Percentiles rank a stretch among this genome's conserved stretches.
Evolutionary conservation across 139 green algal genomes (phyloP).

Genomic region (Coelastrella sp.): DNA sequence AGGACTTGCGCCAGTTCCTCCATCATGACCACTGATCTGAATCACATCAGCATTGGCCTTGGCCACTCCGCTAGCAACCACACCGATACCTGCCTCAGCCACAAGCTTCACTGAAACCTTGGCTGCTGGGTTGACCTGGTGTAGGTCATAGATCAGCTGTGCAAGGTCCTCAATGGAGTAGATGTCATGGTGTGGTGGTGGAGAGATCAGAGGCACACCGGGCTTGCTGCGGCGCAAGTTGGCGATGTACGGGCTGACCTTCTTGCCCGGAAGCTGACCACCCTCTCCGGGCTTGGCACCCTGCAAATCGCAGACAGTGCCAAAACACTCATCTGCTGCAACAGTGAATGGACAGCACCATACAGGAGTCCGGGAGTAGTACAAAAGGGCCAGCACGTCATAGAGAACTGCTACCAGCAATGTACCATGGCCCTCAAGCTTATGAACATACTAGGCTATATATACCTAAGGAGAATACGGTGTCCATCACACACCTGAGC

Average conservation of each 20-base stretch:
- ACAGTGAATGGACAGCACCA: not conserved
- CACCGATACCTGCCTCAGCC: constrained; percentile 97
- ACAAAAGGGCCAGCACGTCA: too few species aligned
- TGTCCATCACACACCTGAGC: constrained; percentile 74
- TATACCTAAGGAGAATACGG: too few species aligned
- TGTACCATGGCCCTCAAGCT: too few species aligned
- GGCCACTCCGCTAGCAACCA: constrained; percentile 95
- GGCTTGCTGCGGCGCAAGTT: constrained; percentile 95
- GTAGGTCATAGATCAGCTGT: constrained; percentile 99
- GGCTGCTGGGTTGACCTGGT: constrained; percentile 83
- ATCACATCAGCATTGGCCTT: constrained; percentile 99
- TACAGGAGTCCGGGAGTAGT: too few species aligned
- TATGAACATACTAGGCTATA: too few species aligned
- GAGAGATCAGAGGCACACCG: constrained; percentile 97
- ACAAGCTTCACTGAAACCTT: constrained; percentile 98
- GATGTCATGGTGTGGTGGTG: constrained; percentile 99
- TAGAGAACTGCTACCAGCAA: too few species aligned
- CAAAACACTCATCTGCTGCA: not conserved
- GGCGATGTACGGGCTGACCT: constrained; percentile 98
- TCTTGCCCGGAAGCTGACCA: constrained; percentile 97
- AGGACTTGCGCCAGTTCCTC: constrained; percentile 96
- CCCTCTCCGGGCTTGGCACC: constrained; percentile 95
- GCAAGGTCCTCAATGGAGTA: constrained; percentile 99
- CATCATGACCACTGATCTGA: constrained; percentile 93
- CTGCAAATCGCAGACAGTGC: constrained; percentile 38